Evolutionary conservation across 176 grass and related monocot genomes (phyloP), one percentile per base, ranked within the genome.

Genomic region (Thalia dealbata): DNA sequence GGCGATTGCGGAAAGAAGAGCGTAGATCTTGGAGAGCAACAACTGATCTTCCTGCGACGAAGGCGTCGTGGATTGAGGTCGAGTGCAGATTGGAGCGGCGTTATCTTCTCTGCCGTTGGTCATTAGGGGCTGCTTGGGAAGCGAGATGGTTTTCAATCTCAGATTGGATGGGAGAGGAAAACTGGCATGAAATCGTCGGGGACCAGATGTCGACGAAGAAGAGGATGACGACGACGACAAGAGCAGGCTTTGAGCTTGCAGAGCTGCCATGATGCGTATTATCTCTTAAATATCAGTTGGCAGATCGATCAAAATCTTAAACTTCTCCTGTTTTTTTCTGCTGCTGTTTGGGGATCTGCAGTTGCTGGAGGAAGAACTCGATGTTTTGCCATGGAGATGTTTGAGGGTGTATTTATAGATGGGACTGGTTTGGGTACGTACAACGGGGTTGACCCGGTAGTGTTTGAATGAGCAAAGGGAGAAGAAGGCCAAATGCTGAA

Each of bases 21-120:
- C 66, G 52, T 25, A 72, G 26, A 83, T 48, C 81, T 78, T 83
- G 10, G 69, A 23, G 35, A 48, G 6, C 45, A 43, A 9, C 65
- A 23, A 21, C 30, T 9, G 35, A 11, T 64, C 14, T 0, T 68
- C 19, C 7, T 10, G 0, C 26, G 6, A 23, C 0, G 65, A n/a
- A n/a, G 65, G 65, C 6, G 65, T 12, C 32, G 38, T 13, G 3
- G 30, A 22, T 22, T 1, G 65, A 43, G 10, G 60, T 4, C 0
- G 60, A 63, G 60, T 63, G 60, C 25, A 28, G 25, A 26, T 13
- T 26, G 60, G 1, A 19, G 4, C 9, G 3, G 3, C 18, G 0
- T 4, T 21, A 0, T 43, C 32, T 43, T 43, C 38, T 12, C 19
- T 30, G 19, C 11, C 0, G 24, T 43, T 68, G 19, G 19, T 43